Evolutionary conservation across 768 basidiomycete species (phyloP).

Genomic region (Lactarius evosmus): DNA sequence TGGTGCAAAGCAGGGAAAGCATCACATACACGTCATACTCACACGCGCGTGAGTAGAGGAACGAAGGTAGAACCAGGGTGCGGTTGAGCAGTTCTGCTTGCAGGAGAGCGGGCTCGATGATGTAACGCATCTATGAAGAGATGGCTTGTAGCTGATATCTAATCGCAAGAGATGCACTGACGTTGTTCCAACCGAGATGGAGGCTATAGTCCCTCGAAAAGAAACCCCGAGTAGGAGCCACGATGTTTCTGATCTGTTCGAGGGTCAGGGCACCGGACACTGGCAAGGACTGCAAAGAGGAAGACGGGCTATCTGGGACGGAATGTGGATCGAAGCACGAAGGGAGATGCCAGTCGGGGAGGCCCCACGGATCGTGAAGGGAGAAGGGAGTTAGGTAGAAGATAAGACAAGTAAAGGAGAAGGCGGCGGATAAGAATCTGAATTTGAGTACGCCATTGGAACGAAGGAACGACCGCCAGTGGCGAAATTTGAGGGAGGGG

Average conservation of each 20-base stretch:
- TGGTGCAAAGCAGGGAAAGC: conserved; percentile 21
- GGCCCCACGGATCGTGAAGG: not conserved
- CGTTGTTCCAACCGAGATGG: conserved; percentile 48
- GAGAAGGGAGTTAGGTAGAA: conserved; percentile 13
- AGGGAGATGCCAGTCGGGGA: not conserved
- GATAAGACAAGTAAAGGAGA: conserved; percentile 7
- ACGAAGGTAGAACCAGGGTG: conserved; percentile 43
- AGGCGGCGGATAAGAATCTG: conserved; percentile 5
- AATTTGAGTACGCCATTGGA: not conserved
- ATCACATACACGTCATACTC: conserved; percentile 39
- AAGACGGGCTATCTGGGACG: not conserved
- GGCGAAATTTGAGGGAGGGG: conserved; percentile 7
- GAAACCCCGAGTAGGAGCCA: conserved; percentile 40
- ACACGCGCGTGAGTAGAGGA: conserved; percentile 46
- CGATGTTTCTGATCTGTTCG: conserved; percentile 36
- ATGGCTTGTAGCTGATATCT: conserved; percentile 6
- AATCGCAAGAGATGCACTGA: conserved; percentile 27
- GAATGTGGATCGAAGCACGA: not conserved
- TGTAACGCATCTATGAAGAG: conserved; percentile 43
- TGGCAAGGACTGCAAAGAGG: not conserved
- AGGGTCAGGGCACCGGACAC: conserved; percentile 30
- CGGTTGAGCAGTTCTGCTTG: conserved; percentile 44
- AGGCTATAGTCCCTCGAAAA: conserved; percentile 45
- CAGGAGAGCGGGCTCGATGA: conserved; percentile 44
- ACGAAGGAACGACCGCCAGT: not conserved